These are phyloP conservation scores for Fistulifera pelliculosa DNA, from an alignment of 108 stramenopile genomes.

Conservation along the genomic window DNA sequence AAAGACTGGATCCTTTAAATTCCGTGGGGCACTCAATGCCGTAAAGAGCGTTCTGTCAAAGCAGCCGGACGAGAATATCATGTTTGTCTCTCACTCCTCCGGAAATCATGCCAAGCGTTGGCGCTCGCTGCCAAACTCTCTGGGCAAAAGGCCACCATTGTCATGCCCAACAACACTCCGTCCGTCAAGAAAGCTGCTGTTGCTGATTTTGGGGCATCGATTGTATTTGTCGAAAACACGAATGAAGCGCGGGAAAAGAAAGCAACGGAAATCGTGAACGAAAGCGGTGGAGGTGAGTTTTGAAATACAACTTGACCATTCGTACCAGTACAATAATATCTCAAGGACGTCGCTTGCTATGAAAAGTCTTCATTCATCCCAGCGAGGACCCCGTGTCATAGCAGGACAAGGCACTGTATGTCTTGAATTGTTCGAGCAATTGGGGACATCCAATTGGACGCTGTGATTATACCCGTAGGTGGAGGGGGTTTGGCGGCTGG, in stretches of 20 bases:
- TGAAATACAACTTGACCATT: too few relatives aligned
- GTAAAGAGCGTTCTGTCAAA: not conserved
- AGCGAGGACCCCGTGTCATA: slow-evolving; percentile 60
- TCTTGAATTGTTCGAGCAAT: slow-evolving; percentile 57
- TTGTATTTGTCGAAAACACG: slow-evolving; percentile 45
- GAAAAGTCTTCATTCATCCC: slow-evolving; percentile 49
- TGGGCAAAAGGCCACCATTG: slow-evolving; percentile 27
- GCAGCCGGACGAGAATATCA: not conserved
- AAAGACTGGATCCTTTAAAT: slow-evolving; percentile 79
- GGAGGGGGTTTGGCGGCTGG: slow-evolving; percentile 62
- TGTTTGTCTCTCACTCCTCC: slow-evolving; percentile 56
- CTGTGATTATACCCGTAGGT: slow-evolving; percentile 73
- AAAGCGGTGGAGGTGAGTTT: slow-evolving; percentile 13
- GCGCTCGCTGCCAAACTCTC: slow-evolving; percentile 49
- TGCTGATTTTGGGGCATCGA: slow-evolving; percentile 49
- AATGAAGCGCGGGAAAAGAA: slow-evolving; percentile 32
- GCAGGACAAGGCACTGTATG: slow-evolving; percentile 75
- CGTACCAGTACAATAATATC: too few relatives aligned
- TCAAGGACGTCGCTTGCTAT: not conserved
- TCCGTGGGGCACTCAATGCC: slow-evolving; percentile 76
- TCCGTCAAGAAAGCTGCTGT: slow-evolving; percentile 46
- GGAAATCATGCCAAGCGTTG: slow-evolving; percentile 86
- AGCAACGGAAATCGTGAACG: slow-evolving; percentile 27
- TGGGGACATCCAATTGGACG: slow-evolving; percentile 31
- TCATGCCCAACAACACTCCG: slow-evolving; percentile 70